Evolutionary conservation across 805 yeast genomes (phyloP), one percentile per base, ranked within the genome.

Genomic region (Myxozyma geophila): DNA sequence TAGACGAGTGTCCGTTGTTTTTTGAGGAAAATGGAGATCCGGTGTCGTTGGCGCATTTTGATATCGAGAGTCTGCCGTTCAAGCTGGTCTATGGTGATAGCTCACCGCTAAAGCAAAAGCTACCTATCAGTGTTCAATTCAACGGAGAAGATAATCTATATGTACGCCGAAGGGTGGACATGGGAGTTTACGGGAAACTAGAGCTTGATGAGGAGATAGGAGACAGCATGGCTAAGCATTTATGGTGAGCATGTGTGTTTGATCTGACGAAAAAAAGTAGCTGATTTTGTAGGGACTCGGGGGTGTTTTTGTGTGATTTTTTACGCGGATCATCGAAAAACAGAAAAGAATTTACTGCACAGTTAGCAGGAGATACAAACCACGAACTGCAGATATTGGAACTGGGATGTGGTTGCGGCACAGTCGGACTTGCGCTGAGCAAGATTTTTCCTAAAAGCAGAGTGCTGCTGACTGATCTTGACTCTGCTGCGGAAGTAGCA

Each of bases 341-440:
- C 15, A 28, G 23, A 17, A 43, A 43, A 10, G 39, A 19, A 15
- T 59, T 57, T 40, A 19, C 21, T 2, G 19, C 37, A 2, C 59
- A 58, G 7, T 39, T 58, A 12, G 13, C 33, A 28, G 15, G n/a
- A 9, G 46, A 28, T 15, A n/a, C 50, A 7, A 44, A 12, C 13
- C 10, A n/a, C n/a, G 33, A 51, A 7, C 40, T 40, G 37, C 69
- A 70, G 1, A 70, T 79, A 1, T 58, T 80, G 12, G 82, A 80
- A 62, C 70, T 80, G 1, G 82, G 82, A 0, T 74, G 82, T 2
- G 82, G 82, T 0, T 78, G 81, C 54, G 82, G 82, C 0, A 66
- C 79, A 0, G 77, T 77, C 0, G 77, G 81, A 2, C 56, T 78
- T 4, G 71, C 73, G 7, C 46, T 79, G 28, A 67, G 71, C 21